A percentile compares a stretch with the other conserved stretches of the same genome.
phyloP scores from a whole-genome alignment of 257 asterid genomes.

The Asclepias syriaca region DNA sequence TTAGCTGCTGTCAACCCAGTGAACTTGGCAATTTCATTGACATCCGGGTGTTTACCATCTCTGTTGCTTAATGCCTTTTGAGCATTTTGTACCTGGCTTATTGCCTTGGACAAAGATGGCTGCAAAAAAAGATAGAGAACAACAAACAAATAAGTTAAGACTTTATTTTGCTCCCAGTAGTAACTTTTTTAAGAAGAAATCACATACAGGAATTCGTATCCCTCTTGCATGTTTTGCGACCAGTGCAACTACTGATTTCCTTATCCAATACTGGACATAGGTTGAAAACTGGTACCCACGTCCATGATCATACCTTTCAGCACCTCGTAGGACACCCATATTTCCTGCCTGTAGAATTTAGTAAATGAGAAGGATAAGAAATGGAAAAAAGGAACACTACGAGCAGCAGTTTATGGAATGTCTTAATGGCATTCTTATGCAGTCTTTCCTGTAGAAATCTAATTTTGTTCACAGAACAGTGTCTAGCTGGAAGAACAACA shows the following conservation, averaged over 20 bases:
- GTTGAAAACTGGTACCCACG: constrained; percentile 89
- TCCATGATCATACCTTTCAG: constrained; percentile 70
- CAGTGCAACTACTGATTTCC: constrained; percentile 59
- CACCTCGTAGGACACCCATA: constrained; percentile 76
- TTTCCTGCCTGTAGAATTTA: constrained; percentile 59
- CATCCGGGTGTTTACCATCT: constrained; percentile 58
- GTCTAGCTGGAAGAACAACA: neutral
- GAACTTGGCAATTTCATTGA: constrained; percentile 55
- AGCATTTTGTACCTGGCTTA: constrained; percentile 65
- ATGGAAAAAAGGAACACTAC: neutral
- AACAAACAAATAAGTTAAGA: constrained; percentile 9
- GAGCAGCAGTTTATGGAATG: neutral
- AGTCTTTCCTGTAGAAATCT: neutral
- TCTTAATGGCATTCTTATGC: neutral
- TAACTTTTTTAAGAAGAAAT: constrained; percentile 9
- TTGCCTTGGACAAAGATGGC: constrained; percentile 58
- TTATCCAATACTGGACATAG: constrained; percentile 82
- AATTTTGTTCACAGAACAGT: neutral
- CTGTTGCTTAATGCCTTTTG: constrained; percentile 52
- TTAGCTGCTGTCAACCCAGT: constrained; percentile 65
- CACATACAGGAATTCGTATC: constrained; percentile 68
- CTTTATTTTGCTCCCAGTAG: neutral
- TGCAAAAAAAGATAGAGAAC: constrained; percentile 25
- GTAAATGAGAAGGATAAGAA: neutral
- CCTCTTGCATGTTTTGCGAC: constrained; percentile 72